Evolutionary conservation across 2,329 filamentous ascomycete genomes (phyloP), one percentile per base, ranked within the genome.

Genomic region (Lizonia empirigonia): DNA sequence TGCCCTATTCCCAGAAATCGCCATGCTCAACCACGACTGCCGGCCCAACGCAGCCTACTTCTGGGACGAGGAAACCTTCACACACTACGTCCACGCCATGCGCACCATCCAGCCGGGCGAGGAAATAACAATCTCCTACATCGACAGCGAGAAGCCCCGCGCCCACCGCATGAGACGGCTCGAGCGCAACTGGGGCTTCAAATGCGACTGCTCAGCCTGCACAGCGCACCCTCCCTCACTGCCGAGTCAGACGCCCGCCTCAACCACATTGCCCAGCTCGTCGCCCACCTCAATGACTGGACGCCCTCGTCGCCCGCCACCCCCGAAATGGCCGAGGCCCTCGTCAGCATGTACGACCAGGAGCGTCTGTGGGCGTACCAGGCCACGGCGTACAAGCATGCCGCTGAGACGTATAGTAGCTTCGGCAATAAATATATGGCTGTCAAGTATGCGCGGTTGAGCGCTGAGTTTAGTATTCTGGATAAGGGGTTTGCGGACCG

Each of bases 81-180:
- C 68, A 12, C 75, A 77, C 44, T 67, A 72, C 45, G 71, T 76
- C 5, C 70, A 76, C 35, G 75, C 74, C 1, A 68, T 71, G 12
- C 60, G 69, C 24, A 65, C 67, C n/a, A 74, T 76, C 37, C 55
- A 62, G 20, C 62, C 69, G 0, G 74, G 73, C 40, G 68, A 76
- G 49, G 75, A 78, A 48, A 73, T 78, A 29, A 76, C 70, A 1
- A 76, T 77, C 46, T 75, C 75, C 5, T 78, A 77, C 50, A 69
- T 75, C 19, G 70, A 75, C 54, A 69, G 73, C 33, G 70, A 75
- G 44, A 57, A 62, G 15, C 46, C 54, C 5, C 60, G 71, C 1
- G 56, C 54, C 1, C 60, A 60, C 16, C 68, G 76, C 23, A 65
- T 73, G 56, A 51, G 45, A 1, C 59, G 68, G 15, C 59, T 74